phyloP scores from a whole-genome alignment of 2,329 filamentous ascomycete genomes.

The Apiospora malaysiana region DNA sequence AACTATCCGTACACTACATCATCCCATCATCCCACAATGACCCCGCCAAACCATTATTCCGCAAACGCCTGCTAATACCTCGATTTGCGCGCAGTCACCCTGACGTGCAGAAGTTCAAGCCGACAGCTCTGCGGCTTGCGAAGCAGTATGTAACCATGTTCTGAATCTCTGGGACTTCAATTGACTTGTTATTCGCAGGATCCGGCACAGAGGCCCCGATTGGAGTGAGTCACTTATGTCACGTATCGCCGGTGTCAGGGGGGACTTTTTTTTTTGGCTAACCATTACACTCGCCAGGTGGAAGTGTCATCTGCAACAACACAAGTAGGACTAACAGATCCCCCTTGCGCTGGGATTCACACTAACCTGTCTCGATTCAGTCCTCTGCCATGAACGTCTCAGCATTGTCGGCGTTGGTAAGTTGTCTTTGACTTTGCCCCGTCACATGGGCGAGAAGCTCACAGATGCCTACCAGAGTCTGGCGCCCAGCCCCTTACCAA shows the following conservation, averaged over 20 bases:
- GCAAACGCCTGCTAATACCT: slow-evolving; percentile 11
- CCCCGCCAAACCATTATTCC: slow-evolving; percentile 80
- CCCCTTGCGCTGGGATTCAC: not conserved
- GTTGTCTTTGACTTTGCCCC: slow-evolving; percentile 41
- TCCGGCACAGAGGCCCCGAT: slow-evolving; percentile 96
- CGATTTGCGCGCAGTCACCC: slow-evolving; percentile 67
- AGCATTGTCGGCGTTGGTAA: slow-evolving; percentile 96
- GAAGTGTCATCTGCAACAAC: slow-evolving; percentile 86
- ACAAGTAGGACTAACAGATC: slow-evolving; percentile 73
- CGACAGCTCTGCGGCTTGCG: slow-evolving; percentile 87
- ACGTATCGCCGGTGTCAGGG: not conserved
- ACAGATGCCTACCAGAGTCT: slow-evolving; percentile 67
- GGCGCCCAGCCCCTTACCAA: slow-evolving; percentile 96
- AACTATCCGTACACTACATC: not conserved
- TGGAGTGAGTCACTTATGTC: slow-evolving; percentile 76
- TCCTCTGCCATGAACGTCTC: slow-evolving; percentile 96
- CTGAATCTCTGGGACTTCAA: slow-evolving; percentile 33
- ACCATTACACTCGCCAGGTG: slow-evolving; percentile 61
- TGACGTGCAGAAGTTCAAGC: slow-evolving; percentile 96
- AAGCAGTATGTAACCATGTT: slow-evolving; percentile 75
- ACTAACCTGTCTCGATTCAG: slow-evolving; percentile 51
- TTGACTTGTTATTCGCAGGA: slow-evolving; percentile 60
- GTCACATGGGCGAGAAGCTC: slow-evolving; percentile 5
- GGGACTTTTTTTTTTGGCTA: slow-evolving; percentile 23
- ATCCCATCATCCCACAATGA: slow-evolving; percentile 59